Percentiles rank a stretch among this genome's conserved stretches.
These are phyloP conservation scores for Pholiota conissans DNA, from an alignment of 768 basidiomycete genomes.

Conservation along the genomic window DNA sequence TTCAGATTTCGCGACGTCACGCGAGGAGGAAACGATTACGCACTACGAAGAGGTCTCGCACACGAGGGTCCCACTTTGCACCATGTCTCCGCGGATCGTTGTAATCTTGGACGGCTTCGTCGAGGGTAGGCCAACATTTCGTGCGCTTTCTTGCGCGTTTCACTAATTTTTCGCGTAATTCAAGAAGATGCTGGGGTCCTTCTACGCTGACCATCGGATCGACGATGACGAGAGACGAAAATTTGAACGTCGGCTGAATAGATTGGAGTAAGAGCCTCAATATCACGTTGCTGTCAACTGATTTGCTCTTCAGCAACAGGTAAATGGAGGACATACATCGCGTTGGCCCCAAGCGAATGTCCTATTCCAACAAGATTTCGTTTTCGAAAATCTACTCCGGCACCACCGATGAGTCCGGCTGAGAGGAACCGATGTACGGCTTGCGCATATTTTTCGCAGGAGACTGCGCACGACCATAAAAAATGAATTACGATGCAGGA, in stretches of 20 bases:
- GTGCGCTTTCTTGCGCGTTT: constrained; percentile 47
- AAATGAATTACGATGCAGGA: not conserved
- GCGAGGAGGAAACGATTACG: constrained; percentile 17
- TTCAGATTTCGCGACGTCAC: not conserved
- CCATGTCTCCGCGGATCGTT: constrained; percentile 30
- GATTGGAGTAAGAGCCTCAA: constrained; percentile 54
- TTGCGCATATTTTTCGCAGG: constrained; percentile 63
- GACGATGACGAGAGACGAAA: constrained; percentile 55
- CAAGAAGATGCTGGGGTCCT: constrained; percentile 39
- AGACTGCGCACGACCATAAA: constrained; percentile 37
- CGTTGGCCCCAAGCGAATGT: constrained; percentile 67
- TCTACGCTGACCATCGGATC: constrained; percentile 64
- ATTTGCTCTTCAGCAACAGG: not conserved
- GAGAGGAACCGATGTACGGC: constrained; percentile 59
- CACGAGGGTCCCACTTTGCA: constrained; percentile 51
- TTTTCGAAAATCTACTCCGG: constrained; percentile 44
- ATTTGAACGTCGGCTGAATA: constrained; percentile 42
- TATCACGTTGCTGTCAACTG: not conserved
- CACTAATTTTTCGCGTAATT: constrained; percentile 44
- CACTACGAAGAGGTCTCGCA: constrained; percentile 56
- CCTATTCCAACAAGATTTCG: constrained; percentile 63
- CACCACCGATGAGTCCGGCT: constrained; percentile 36
- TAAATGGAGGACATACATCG: constrained; percentile 46
- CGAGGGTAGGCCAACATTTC: constrained; percentile 50
- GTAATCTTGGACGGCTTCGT: constrained; percentile 40